Evolutionary conservation across 164 flowering plant species (phyloP), one percentile per base, ranked within the genome.

Genomic region (Buxus sempervirens): DNA sequence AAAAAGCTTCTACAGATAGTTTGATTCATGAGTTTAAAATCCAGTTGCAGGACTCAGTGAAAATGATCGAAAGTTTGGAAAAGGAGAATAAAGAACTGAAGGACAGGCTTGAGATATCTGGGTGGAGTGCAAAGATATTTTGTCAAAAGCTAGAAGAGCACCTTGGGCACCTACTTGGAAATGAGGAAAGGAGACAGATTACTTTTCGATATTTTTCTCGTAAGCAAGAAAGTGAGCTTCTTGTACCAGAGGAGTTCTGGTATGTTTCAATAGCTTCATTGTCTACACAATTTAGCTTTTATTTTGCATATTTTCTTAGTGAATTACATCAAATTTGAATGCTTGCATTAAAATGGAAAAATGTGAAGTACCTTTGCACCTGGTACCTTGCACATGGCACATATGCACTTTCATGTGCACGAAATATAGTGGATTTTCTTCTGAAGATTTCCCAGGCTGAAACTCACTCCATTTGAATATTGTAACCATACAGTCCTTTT

Each of bases 1-100:
- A 86, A 81, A 84, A 81, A 48, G 72, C 62, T 24, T 78, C 65
- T 56, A 68, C 82, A 84, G 76, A 28, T 66, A 66, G 51, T 61
- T 63, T 83, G 60, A 73, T 83, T 74, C 72, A 77, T 55, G 83
- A 81, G 53, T 73, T 82, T 49, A 75, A 82, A 65, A 32, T 60
- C 66, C 74, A 53, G 72, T 59, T 71, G 68, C 82, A 76, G 65
- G 79, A 87, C 27, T 78, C 85, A 22, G 58, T 80, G 54, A 69
- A 79, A 66, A 72, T 53, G 42, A 80, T 84, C 59, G 36, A 55
- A 61, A 28, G 49, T 58, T 73, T 90, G 71, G 85, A 80, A 18
- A 72, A 81, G 36, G 93, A 90, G 71, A 90, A 88, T 68, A 77
- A 73, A 70, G 77, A 81, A 69, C 69, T 86, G 28, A 86, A 62